Evolutionary conservation across 2,329 filamentous ascomycete species (phyloP), one percentile per base, ranked within the genome.

Genomic region (Aspergillus tamarii): DNA sequence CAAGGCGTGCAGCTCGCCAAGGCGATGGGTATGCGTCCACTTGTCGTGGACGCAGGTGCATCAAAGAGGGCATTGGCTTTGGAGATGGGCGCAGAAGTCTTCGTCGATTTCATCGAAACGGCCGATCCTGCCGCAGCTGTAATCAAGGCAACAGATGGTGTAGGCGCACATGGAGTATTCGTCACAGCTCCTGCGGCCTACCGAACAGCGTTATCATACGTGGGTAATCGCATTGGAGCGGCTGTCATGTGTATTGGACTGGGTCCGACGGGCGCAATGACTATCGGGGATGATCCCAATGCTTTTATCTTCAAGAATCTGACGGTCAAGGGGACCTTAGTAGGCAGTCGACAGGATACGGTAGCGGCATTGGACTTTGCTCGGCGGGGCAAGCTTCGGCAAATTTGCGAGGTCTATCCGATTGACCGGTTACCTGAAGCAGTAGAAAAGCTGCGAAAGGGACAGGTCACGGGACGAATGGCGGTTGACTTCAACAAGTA

Each of bases 21-120:
- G 50, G 84, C 84, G 3, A 86, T 87, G 83, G 85, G 85, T 0
- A 81, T 87, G 73, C 78, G 84, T 4, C 80, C 84, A 3, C 84
- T 88, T 55, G 85, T 85, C 16, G 80, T 87, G 28, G 85, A 87
- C 64, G 82, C 80, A 0, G 84, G 85, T 3, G 77, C 76, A 1
- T 76, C 77, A 4, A 85, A 86, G 68, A 76, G 78, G 14, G 75
- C 78, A 23, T 72, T 87, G 0, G 79, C 80, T 16, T 60, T 82
- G 57, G 74, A 79, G 57, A 80, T 86, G 70, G 85, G 85, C 4
- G 85, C 85, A 0, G 85, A 87, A 62, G 80, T 77, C 1, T 87
- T 86, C 71, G 76, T 88, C n/a, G 85, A 87, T 71, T 87, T 86
- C 73, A 80, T 78, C 46, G 76, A 81, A 53, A 74, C 50, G 56